Base-by-base conservation (phyloP, 116 monocot genomes). In the Phalaenopsis hybrid region DNA sequence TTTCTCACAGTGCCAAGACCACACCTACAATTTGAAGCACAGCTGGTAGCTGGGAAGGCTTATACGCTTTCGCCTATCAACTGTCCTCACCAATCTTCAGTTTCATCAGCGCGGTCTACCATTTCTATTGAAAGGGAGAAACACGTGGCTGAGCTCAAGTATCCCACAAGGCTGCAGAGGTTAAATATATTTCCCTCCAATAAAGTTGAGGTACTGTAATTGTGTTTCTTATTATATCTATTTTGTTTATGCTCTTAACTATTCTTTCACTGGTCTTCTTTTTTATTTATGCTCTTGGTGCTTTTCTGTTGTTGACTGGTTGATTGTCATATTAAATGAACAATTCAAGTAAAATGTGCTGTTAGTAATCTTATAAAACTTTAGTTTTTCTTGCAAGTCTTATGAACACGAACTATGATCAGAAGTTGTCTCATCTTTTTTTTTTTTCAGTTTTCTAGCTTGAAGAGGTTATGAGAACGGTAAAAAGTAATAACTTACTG, bases 141-240 rank as follows among this genome's bases (percentile, higher is more conserved):
- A 63, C 88, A 98, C 81, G 90, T 92, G 75, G 95, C 98, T 57
- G 46, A 76, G 44, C 86, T 92, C 45, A 90, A 88, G 81, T 98
- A 90, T 81, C 95, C 98, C 83, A 90, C 77, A 79, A 85, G 98
- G 59, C 88, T 95, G 82, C 84, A 51, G 61, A 84, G 95, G 68
- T 91, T 98, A 18, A 85, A 95, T 81, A 98, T 98, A 86, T 98
- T 98, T 81, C 89, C 92, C 74, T 82, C 94, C 25, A 85, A 84
- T 81, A 98, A 94, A 89, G 59, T 83, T 85, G 98, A 98, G 93
- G 98, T 92, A 85, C 4, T 1, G 8, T 17, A 34, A 70, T 13
- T 70, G 12, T 23, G 70, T 70, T 69, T 33, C 33, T 34, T 34
- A 3, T 70, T 7, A 70, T 37, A 61, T 61, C 13, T 70, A 11